Base-by-base conservation (phyloP, 139 green algal species). In the Micromonas commoda region DNA sequence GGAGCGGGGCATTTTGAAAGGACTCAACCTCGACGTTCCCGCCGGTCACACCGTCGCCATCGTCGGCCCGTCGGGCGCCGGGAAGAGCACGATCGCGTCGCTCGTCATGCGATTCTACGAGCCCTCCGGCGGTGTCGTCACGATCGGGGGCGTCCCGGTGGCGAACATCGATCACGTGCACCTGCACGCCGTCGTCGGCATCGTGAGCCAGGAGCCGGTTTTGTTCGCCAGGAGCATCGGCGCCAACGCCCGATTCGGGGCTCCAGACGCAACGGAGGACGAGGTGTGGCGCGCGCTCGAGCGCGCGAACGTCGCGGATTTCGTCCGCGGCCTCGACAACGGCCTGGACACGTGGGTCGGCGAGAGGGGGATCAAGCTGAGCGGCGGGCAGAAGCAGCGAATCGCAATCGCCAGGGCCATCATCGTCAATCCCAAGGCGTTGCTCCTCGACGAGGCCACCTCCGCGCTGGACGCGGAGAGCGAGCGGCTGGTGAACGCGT, bases 371-470 rank as follows among this genome's bases (percentile, higher is more conserved):
- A 80, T 96, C 13, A 96, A 97, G 88, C 88, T 98, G 34, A 93
- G 85, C 64, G 93, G 93, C 24, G 93, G 93, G 1, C 93, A 97
- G 88, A 97, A 97, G 85, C 93, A 97, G 86, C 85, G 93, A 0
- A 90, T 97, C 37, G 91, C 93, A 1, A 90, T 98, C 37, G 94
- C 92, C 16, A 82, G 93, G 66, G 87, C 91, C 4, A 91, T 96
- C 76, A 79, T 96, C 23, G 91, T 92, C 82, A 75, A 78, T 3
- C 89, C 92, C 0, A 82, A 85, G 16, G 81, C 96, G 51, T 83
- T 97, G 71, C 86, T 98, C 37, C 92, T 92, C 71, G 94, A 98
- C 77, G 93, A 99, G 85, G 92, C 94, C 31, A 98, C 94, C 45
- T 91, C 80, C 52, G 91, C 94, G 4, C 88, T 98, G 28, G 94